A percentile compares a stretch with the other conserved stretches of the same genome.
Conservation (phyloP, 129 eudicot species). For the Chrysanthemum seticuspe region DNA sequence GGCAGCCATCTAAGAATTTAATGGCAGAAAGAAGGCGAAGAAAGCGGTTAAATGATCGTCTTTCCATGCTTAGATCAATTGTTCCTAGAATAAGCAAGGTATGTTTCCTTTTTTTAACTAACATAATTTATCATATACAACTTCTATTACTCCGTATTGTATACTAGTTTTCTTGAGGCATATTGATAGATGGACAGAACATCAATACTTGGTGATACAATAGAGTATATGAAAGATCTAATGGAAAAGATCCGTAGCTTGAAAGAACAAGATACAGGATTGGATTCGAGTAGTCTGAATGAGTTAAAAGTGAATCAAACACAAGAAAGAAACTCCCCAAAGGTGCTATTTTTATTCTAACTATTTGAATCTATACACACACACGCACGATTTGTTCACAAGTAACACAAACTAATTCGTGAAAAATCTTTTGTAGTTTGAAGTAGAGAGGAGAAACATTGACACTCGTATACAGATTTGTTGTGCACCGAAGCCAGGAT, state of each 20-base stretch:
- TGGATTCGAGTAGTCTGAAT: conserved; percentile 30
- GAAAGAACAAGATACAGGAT: conserved; percentile 31
- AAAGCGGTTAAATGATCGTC: conserved; percentile 67
- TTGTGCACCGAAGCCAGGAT: conserved; percentile 69
- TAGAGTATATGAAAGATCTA: conserved; percentile 77
- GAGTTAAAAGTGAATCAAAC: conserved; percentile 45
- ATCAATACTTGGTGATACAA: conserved; percentile 78
- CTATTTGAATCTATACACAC: neutral
- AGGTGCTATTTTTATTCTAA: conserved; percentile 34
- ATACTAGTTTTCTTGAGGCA: neutral
- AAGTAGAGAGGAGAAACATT: conserved; percentile 52
- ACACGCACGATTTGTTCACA: neutral
- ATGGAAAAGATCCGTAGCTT: conserved; percentile 47
- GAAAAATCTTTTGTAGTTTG: conserved; percentile 41
- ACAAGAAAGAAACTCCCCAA: conserved; percentile 50
- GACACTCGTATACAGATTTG: conserved; percentile 61
- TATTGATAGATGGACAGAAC: conserved; percentile 74
- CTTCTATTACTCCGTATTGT: neutral
- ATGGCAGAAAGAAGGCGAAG: conserved; percentile 75
- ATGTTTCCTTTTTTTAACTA: neutral
- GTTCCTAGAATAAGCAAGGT: conserved; percentile 81
- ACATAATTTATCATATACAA: neutral
- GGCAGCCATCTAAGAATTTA: conserved; percentile 70
- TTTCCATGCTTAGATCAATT: conserved; percentile 72
- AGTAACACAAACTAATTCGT: neutral